phyloP scores from a whole-genome alignment of 2,329 filamentous ascomycete species.

The Pseudogymnoascus sp. region DNA sequence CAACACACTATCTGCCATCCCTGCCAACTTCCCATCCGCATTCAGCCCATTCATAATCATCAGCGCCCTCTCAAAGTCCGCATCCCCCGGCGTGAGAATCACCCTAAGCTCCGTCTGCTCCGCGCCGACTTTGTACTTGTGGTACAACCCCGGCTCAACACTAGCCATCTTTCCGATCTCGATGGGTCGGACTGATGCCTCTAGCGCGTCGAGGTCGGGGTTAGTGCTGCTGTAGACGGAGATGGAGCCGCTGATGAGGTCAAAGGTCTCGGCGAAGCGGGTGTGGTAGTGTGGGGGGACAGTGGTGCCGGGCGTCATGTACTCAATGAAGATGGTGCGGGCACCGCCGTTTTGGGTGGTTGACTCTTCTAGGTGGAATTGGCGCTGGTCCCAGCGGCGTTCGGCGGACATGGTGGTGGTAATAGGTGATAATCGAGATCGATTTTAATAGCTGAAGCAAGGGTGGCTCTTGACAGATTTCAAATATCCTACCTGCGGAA shows the following conservation, averaged over 20 bases:
- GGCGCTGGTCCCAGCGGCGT: slow-evolving; percentile 15
- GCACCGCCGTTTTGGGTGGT: slow-evolving; percentile 15
- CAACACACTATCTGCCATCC: slow-evolving; percentile 12
- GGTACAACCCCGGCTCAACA: slow-evolving; percentile 12
- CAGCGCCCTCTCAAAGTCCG: slow-evolving; percentile 17
- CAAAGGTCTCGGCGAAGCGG: slow-evolving; percentile 17
- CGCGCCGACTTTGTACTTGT: slow-evolving; percentile 14
- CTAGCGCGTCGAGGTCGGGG: slow-evolving; percentile 9
- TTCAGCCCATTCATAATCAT: slow-evolving; percentile 16
- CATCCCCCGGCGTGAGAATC: slow-evolving; percentile 13
- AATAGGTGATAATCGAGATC: neutral
- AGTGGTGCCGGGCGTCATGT: slow-evolving; percentile 18
- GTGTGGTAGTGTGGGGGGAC: slow-evolving; percentile 17
- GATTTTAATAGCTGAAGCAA: neutral
- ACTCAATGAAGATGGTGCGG: slow-evolving; percentile 17
- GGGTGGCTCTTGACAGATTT: neutral
- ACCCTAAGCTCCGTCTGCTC: slow-evolving; percentile 11
- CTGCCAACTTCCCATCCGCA: slow-evolving; percentile 14
- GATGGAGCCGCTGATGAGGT: slow-evolving; percentile 17
- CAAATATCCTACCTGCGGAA: neutral
- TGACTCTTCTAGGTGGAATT: slow-evolving; percentile 17
- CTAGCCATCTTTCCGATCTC: neutral
- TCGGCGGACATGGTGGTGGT: slow-evolving; percentile 13
- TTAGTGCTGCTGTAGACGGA: slow-evolving; percentile 11
- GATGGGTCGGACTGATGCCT: neutral